Evolutionary conservation across 2,329 filamentous ascomycete species (phyloP), one percentile per base, ranked within the genome.

Genomic region (Verticillium zaregamsianum): DNA sequence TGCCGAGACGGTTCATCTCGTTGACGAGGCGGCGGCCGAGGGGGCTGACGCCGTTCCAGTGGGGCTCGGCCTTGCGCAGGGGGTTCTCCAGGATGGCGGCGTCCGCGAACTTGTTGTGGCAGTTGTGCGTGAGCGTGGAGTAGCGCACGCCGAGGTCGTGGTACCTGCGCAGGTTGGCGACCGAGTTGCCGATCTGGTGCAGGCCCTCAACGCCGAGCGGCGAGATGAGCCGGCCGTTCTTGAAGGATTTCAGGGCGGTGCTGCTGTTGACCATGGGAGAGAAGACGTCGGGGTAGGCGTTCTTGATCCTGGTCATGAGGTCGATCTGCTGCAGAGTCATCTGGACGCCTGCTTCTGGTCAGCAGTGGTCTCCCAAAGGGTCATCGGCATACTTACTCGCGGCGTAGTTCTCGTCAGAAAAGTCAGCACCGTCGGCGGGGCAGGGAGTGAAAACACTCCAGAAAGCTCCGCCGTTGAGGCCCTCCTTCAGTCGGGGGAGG

Each of bases 1-100:
- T 93, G 31, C 94, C 94, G 2, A 97, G 80, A 3, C 94, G 86
- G 73, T 97, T 98, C 93, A 98, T 97, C 79, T 98, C 94, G 39
- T 81, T 80, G 55, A 98, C 80, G 0, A 97, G 77, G 14, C 81
- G 72, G 59, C 85, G 83, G 5, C 94, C 94, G 1, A 82, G 82
- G 1, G 82, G 79, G 63, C 90, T 94, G 1, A 98, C 81, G 2
- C 94, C 94, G 59, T 83, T 79, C 85, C 88, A 91, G 61, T 83
- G 78, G 0, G 90, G 85, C 59, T 83, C 74, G 63, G 85, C 80
- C 74, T 79, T 75, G 67, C 77, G 71, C 15, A 79, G 67, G 1
- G 84, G 82, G 33, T 77, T 73, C 64, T 89, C 80, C 67, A 81
- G 79, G 6, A 95, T 75, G 3, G 93, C 93, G 4, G 93, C 90